phyloP scores from a whole-genome alignment of 495 filamentous ascomycete species.

The Glonium stellatum region DNA sequence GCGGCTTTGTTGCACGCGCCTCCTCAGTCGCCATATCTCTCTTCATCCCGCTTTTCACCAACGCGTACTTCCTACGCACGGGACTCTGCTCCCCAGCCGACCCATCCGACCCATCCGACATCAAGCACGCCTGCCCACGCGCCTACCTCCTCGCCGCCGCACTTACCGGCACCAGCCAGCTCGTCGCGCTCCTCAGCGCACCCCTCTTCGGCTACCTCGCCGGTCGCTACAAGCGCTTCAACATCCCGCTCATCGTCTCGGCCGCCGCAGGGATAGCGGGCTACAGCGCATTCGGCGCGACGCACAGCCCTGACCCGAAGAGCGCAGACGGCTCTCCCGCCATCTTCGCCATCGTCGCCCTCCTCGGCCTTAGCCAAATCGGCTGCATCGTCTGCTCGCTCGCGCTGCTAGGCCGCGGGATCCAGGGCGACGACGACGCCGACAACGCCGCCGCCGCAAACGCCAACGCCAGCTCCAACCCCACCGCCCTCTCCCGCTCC shows the following conservation, averaged over 20 bases:
- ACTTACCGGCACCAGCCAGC: constrained; percentile 79
- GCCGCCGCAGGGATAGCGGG: constrained; percentile 66
- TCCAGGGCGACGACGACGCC: constrained; percentile 49
- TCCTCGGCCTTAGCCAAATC: constrained; percentile 87
- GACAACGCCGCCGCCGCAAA: background rate
- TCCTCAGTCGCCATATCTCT: constrained; percentile 93
- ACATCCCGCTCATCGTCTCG: constrained; percentile 66
- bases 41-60: constrained; percentile 88
- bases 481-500: no score
- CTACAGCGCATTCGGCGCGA: constrained; percentile 62
- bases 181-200: constrained; percentile 75
- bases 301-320: constrained; percentile 63
- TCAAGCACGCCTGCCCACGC: constrained; percentile 70
- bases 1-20: constrained; percentile 89
- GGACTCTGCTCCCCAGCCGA: constrained; percentile 61
- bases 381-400: constrained; percentile 91
- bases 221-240: constrained; percentile 52
- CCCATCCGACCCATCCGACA: constrained; percentile 46
- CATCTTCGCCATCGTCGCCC: constrained; percentile 67
- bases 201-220: constrained; percentile 80
- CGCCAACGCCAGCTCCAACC: background rate
- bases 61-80: constrained; percentile 76
- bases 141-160: constrained; percentile 82
- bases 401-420: constrained; percentile 71
- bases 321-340: constrained; percentile 53